A percentile compares a stretch with the other conserved stretches of the same genome.
Evolutionary conservation across 352 stramenopile species (phyloP).

Genomic region (Thalassiosira oceanica): DNA sequence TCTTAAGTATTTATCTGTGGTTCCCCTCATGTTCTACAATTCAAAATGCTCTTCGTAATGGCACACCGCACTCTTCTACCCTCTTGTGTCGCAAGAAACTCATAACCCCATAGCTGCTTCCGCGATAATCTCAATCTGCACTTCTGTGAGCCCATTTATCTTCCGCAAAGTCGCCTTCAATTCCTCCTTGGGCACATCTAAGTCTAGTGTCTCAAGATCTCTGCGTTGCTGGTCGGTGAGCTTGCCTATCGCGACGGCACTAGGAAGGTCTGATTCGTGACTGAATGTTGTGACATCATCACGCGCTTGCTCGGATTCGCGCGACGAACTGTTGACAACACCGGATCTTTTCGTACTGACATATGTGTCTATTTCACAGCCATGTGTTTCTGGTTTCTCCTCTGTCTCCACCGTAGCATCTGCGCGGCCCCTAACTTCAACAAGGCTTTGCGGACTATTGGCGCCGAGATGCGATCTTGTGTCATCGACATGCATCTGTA

Average conservation of each 20-base stretch:
- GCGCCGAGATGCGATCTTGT: too few relatives aligned
- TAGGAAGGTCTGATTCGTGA: slow-evolving; percentile 15
- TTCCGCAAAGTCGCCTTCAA: slow-evolving; percentile 28
- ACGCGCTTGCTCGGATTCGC: slow-evolving; percentile 20
- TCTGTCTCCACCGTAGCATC: too few relatives aligned
- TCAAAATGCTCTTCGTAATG: too few relatives aligned
- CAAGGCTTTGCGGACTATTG: too few relatives aligned
- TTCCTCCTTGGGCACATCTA: slow-evolving; percentile 30
- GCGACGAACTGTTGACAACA: background rate
- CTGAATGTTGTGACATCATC: slow-evolving; percentile 26
- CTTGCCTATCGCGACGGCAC: slow-evolving; percentile 19
- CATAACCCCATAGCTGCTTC: too few relatives aligned
- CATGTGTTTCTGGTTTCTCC: too few relatives aligned
- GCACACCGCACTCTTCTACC: too few relatives aligned
- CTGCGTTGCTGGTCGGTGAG: slow-evolving; percentile 34
- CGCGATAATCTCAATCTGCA: slow-evolving; percentile 46
- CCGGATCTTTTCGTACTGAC: slow-evolving; percentile 10
- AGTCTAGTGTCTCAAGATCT: slow-evolving; percentile 38
- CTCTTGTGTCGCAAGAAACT: too few relatives aligned
- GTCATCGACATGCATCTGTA: too few relatives aligned
- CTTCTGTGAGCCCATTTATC: slow-evolving; percentile 40
- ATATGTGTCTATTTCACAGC: slow-evolving; percentile 27
- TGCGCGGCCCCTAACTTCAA: too few relatives aligned
- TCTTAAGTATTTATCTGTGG: too few relatives aligned
- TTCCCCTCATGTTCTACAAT: too few relatives aligned